Evolutionary conservation across 179 eudicot genomes (phyloP).

Genomic region (Beta corolliflora): DNA sequence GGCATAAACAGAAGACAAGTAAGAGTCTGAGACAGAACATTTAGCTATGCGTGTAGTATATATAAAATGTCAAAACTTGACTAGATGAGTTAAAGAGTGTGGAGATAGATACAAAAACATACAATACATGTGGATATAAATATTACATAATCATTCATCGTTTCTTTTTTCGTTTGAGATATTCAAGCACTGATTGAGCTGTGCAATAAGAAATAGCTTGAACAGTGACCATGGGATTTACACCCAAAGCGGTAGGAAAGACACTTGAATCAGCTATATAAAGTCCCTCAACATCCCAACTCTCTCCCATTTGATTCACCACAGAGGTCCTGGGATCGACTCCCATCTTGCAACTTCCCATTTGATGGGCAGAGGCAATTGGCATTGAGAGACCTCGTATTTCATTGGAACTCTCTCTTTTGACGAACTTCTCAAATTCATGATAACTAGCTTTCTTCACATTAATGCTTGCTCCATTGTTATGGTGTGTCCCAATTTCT

Average conservation of each 20-base stretch:
- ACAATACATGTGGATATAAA: too few relatives aligned
- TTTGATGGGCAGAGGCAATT: constrained; percentile 66
- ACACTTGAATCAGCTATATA: constrained; percentile 75
- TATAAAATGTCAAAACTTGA: too few relatives aligned
- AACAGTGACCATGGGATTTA: constrained; percentile 79
- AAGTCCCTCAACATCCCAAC: constrained; percentile 74
- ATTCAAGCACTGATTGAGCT: constrained; percentile 51
- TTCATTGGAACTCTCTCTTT: constrained; percentile 46
- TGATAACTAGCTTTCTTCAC: constrained; percentile 39
- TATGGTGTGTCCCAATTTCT: constrained; percentile 66
- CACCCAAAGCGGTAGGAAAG: constrained; percentile 74
- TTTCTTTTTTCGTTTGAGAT: constrained; percentile 42
- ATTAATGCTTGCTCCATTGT: constrained; percentile 37
- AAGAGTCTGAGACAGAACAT: too few relatives aligned
- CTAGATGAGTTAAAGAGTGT: too few relatives aligned
- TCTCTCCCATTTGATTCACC: constrained; percentile 59
- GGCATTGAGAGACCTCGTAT: constrained; percentile 35
- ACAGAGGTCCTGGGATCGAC: constrained; percentile 42
- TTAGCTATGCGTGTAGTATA: too few relatives aligned
- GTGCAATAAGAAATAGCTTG: constrained; percentile 72
- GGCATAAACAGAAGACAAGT: too few relatives aligned
- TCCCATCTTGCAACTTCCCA: constrained; percentile 81
- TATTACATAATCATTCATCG: not conserved
- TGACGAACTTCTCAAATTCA: constrained; percentile 65
- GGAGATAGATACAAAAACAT: too few relatives aligned